Base-by-base conservation (phyloP, 2,329 filamentous ascomycete species). In the Botrytis deweyae region DNA sequence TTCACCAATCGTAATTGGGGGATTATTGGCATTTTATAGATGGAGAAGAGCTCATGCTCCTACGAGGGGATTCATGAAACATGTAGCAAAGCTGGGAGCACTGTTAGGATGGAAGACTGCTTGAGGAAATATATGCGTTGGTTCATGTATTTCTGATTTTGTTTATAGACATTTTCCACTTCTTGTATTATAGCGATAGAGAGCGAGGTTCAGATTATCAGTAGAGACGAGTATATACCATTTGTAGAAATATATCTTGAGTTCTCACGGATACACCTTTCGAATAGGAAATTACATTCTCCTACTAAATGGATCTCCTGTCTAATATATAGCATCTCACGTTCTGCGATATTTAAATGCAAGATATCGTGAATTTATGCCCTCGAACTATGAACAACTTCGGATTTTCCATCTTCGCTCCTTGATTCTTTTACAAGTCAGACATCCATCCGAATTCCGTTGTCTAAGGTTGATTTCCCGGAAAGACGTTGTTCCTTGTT, bases 1-100 rank as follows among this genome's bases (percentile, higher is more conserved):
- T 9, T 72, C 73, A 55, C 77, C 77, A 0, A 33, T 79, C 16
- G 72, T 79, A 18, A 33, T 79, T 22, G 77, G 75, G 2, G 75
- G 46, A 1, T 63, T 76, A 6, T 20, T 78, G 38, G 76, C 74
- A 3, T 77, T 69, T 72, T 76, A 75, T 65, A 75, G 75, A 63
- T 76, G 72, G 74, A 76, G 69, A 64, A 72, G 66, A 36, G 16
- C 67, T 14, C 29, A n/a, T 29, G 33, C 14, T 22, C 42, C 49
- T 8, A 70, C 58, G n/a, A 52, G 14, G 12, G 29, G 36, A 25
- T 52, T 73, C 33, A 16, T 70, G 66, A 49, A 58, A 18, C 9
- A 36, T 9, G 55, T 62, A 33, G 36, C 46, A n/a, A 62, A 16
- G 20, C 44, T 63, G 20, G 42, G 62, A 40, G n/a, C 42, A 25